Evolutionary conservation across 108 stramenopile genomes (phyloP).

Genomic region (Mediolabrus comicus): DNA sequence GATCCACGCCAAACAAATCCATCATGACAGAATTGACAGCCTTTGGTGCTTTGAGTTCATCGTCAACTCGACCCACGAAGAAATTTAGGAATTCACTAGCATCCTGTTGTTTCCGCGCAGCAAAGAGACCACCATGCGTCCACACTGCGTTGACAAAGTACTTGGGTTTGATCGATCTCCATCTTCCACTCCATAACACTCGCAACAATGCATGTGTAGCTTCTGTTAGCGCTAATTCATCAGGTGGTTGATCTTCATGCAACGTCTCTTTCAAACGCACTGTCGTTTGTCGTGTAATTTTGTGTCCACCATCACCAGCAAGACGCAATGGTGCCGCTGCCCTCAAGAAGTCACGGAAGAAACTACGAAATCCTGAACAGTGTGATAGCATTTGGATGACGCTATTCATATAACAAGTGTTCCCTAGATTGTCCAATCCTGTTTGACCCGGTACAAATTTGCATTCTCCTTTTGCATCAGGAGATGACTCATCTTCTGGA

Average conservation of each 20-base stretch:
- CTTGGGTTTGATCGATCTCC: constrained; percentile 29
- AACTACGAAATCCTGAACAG: constrained; percentile 41
- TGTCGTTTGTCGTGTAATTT: constrained; percentile 32
- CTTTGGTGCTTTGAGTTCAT: constrained; percentile 35
- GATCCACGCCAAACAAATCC: constrained; percentile 50
- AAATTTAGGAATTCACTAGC: constrained; percentile 76
- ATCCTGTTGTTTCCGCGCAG: constrained; percentile 67
- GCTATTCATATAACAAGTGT: constrained; percentile 86
- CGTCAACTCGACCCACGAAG: constrained; percentile 42
- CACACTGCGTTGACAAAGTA: constrained; percentile 63
- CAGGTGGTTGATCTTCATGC: constrained; percentile 33
- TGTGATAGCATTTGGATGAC: constrained; percentile 73
- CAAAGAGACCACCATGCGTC: constrained; percentile 51
- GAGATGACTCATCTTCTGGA: background rate
- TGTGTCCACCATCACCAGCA: constrained; percentile 29
- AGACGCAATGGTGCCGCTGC: constrained; percentile 35
- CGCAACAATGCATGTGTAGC: constrained; percentile 47
- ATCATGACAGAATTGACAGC: constrained; percentile 41
- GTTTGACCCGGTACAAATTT: constrained; percentile 46
- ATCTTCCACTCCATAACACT: constrained; percentile 47
- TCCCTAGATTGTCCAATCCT: constrained; percentile 84
- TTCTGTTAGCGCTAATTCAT: constrained; percentile 42
- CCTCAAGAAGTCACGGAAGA: constrained; percentile 34
- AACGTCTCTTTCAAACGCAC: constrained; percentile 29
- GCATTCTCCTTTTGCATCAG: constrained; percentile 1